Base-by-base conservation (phyloP, 306 rosid species). In the Hippophae gyantsensis region DNA sequence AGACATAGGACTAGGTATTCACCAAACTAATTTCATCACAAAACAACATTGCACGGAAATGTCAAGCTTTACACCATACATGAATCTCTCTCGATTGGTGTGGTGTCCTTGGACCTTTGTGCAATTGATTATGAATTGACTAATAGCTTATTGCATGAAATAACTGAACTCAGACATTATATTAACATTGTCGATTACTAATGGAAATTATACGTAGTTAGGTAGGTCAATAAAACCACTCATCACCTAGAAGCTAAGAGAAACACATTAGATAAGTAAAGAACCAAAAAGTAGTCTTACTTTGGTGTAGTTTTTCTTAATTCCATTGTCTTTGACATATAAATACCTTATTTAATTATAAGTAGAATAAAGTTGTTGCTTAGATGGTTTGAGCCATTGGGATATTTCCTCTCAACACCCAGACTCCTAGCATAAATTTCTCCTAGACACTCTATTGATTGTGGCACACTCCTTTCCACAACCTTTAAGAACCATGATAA, bases 301-400 rank as follows among this genome's bases (percentile, higher is more conserved):
- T 75, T 86, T 88, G 10, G 97, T 93, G 81, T 77, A 88, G 63
- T 93, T 88, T 62, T 86, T 83, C 42, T 84, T 90, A 25, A 93
- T 95, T 52, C 99, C 99, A 58, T 88, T 82, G 41, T 97, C 99
- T 69, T 88, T 86, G 48, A 93, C 94, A 12, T 93, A 88, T 66
- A 93, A 78, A 82, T 93, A 93, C 0, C 99, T 97, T 72, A 93
- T 78, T 54, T 97, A 97, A 72, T 93, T 88, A 63, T 86, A 93
- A 53, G 99, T 90, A 10, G 95, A 84, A 72, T 64, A 88, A 5
- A 81, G 79, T 12, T 81, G 88, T 60, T 86, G 99, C 54, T 74
- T 80, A 10, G 97, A 86, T 32, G 97, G 95, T 3, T 83, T 77
- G 41, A 93, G 95, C 95, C 99, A 93, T 56, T 83, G 3, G 95